Evolutionary conservation across 148 eudicot genomes (phyloP).

Genomic region (Chenopodium formosanum): DNA sequence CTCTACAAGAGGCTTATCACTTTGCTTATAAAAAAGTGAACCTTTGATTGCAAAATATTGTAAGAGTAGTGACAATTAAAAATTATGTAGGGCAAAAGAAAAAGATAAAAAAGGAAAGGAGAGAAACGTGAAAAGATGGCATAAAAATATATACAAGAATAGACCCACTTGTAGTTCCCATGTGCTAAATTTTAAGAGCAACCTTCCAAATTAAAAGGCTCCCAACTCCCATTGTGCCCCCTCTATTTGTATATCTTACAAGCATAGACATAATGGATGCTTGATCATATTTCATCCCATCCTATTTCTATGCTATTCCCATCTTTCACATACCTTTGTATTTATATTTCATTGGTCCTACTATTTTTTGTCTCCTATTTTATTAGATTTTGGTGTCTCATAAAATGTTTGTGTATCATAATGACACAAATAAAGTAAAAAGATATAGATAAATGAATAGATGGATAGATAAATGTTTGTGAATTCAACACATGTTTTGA

Average conservation of each 20-base stretch:
- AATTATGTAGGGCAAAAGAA: neutral
- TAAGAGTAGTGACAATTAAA: neutral
- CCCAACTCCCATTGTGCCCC: conserved; percentile 16
- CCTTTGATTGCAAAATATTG: neutral
- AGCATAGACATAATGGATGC: conserved; percentile 8
- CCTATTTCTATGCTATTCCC: neutral
- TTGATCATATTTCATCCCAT: neutral
- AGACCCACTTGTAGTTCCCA: conserved; percentile 34
- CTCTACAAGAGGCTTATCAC: neutral
- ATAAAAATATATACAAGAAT: neutral
- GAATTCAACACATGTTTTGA: no score
- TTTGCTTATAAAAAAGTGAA: neutral
- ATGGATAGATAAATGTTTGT: no score
- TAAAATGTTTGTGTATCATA: neutral
- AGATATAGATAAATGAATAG: no score
- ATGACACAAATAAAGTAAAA: no score
- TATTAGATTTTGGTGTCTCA: conserved; percentile 1
- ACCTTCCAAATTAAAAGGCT: conserved; percentile 28
- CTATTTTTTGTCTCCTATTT: neutral
- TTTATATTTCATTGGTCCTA: conserved; percentile 7
- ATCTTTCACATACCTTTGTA: neutral
- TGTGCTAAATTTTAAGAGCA: conserved; percentile 40
- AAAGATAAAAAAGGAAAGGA: neutral
- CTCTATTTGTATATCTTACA: conserved; percentile 1
- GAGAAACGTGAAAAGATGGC: conserved; percentile 21